Evolutionary conservation across 2,329 filamentous ascomycete species (phyloP).

Genomic region (Ophiocordyceps polyrhachis-furcata): DNA sequence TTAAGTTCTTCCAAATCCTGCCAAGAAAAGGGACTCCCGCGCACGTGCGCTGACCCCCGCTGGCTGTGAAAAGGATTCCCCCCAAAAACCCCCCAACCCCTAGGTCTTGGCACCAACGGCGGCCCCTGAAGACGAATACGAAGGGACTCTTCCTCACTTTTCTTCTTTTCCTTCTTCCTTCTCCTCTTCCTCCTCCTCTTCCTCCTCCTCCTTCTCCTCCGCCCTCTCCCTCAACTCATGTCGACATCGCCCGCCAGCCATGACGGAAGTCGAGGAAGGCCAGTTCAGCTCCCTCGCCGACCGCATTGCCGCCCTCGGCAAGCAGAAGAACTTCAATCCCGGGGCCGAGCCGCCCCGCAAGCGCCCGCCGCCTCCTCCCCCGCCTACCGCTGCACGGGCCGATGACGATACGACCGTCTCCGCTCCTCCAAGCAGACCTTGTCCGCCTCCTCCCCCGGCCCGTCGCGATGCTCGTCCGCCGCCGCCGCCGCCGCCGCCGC

Average conservation of each 20-base stretch:
- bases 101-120: neutral
- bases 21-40: neutral
- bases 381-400: conserved; percentile 15
- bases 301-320: conserved; percentile 44
- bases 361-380: conserved; percentile 16
- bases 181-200: no score
- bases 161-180: neutral
- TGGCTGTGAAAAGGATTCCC: neutral
- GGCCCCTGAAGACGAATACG: neutral
- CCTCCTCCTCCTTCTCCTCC: neutral
- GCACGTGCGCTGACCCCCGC: neutral
- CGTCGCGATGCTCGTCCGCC: conserved; percentile 9
- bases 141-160: neutral
- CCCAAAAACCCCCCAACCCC: neutral
- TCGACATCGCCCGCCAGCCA: conserved; percentile 10
- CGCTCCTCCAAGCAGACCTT: neutral
- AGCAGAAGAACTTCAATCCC: conserved; percentile 36
- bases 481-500: conserved; percentile 16
- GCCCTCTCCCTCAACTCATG: neutral
- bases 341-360: conserved; percentile 24
- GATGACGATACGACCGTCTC: neutral
- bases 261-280: conserved; percentile 44
- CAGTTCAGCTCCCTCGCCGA: conserved; percentile 41
- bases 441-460: neutral
- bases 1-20: neutral